Evolutionary conservation across 352 stramenopile genomes (phyloP), one percentile per base, ranked within the genome.

Genomic region (Thalassiosira gravida): DNA sequence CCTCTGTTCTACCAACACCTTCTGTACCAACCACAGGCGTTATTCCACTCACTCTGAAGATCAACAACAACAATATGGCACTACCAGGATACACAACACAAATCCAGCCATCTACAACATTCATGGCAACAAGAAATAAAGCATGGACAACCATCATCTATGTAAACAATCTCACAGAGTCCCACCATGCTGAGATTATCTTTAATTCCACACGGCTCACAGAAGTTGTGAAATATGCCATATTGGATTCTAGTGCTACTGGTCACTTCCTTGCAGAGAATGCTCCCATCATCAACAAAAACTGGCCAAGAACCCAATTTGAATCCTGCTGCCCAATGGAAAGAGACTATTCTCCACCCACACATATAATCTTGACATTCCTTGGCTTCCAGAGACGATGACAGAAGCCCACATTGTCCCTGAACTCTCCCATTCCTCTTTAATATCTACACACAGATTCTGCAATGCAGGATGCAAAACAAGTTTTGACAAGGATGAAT

Each of bases 361-460:
- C 53, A 68, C 59, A 35, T 73, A 53, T 18, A 61, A 74, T 27
- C 25, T 80, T 5, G 53, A 73, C 37, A 66, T 74, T 14, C 58
- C 74, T 11, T 70, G 74, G 56, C 35, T 82, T 0, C 75, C 61
- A 49, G 1, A 50, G 1, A 14, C 20, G 0, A 56, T 69, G 16
- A 74, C 35, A 22, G 61, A 74, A 32, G 76, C 76, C 1, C 62
- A 84, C 22, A 84, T 75, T 32, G 50, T 80, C 0, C 77, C 63
- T 37, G 77, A 30, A 27, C 25, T 73, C 1, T 20, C 57, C 22
- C 64, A 76, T 44, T 50, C 22, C 9, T 78, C 57, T 1, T 46
- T 78, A 13, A 64, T 77, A 18, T 72, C 56, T 22, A 64, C 47
- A 18, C n/a, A 13, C n/a, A 56, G 57, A 11, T 66, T 66, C 11